Conservation (phyloP, 495 filamentous ascomycete species). For the Lasiosphaeriaceae sp. region DNA sequence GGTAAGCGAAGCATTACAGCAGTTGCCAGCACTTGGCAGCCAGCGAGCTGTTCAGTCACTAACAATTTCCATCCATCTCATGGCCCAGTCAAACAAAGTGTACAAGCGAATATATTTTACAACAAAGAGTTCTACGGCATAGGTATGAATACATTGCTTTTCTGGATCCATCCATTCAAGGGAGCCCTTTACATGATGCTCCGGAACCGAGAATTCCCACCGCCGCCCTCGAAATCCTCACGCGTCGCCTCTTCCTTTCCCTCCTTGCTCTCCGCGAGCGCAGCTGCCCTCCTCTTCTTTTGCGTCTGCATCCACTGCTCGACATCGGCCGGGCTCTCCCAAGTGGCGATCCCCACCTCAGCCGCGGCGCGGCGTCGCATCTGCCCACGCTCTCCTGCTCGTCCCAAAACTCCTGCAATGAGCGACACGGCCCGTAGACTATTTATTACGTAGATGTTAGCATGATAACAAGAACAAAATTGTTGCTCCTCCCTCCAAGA, state of each 20-base stretch:
- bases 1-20: no score
- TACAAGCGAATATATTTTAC: not conserved
- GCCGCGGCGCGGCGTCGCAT: conserved; percentile 59
- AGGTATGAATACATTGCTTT: not conserved
- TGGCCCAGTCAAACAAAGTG: not conserved
- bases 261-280: not conserved
- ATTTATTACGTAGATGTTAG: conserved; percentile 35
- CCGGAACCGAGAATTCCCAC: no score
- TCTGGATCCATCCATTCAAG: not conserved
- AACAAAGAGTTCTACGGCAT: not conserved
- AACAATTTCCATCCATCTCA: no score
- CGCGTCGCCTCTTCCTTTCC: no score
- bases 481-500: no score
- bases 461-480: not conserved
- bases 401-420: conserved; percentile 79
- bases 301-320: conserved; percentile 19
- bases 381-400: conserved; percentile 78
- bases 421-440: conserved; percentile 77
- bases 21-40: no score
- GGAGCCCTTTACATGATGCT: no score
- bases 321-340: conserved; percentile 45
- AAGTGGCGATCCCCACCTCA: conserved; percentile 53
- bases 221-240: no score
- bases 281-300: not conserved
- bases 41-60: no score